Evolutionary conservation across 441 rosid genomes (phyloP).

Genomic region (Corymbia calophylla): DNA sequence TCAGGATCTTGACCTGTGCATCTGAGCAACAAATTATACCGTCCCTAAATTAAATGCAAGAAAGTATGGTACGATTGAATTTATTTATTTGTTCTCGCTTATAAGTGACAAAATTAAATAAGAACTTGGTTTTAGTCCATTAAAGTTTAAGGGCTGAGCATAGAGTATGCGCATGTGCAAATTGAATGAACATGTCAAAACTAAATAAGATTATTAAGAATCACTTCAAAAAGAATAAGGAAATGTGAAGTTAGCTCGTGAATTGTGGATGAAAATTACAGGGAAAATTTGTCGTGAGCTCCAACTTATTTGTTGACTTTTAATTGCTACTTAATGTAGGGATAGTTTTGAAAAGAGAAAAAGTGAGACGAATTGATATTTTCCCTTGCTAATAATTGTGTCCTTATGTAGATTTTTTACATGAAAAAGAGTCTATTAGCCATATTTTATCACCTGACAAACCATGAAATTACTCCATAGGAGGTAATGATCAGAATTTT

Average conservation of each 20-base stretch:
- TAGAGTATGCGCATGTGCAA: neutral
- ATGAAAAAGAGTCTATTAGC: too few relatives aligned
- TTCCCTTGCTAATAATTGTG: neutral
- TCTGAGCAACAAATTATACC: neutral
- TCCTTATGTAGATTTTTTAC: neutral
- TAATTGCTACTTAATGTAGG: neutral
- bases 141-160: neutral
- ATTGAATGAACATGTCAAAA: neutral
- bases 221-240: neutral
- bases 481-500: neutral
- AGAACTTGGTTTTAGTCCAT: neutral
- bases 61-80: neutral
- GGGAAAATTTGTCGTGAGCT: neutral
- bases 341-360: neutral
- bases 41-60: neutral
- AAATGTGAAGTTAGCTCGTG: neutral
- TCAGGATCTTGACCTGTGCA: neutral
- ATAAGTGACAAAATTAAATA: neutral
- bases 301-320: neutral
- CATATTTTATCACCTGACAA: neutral
- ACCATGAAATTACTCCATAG: neutral
- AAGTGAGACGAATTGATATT: neutral
- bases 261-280: neutral
- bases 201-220: neutral
- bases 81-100: neutral